These are phyloP conservation scores for Metschnikowia corniflorae DNA, from an alignment of 805 yeast species.

Conservation along the genomic window DNA sequence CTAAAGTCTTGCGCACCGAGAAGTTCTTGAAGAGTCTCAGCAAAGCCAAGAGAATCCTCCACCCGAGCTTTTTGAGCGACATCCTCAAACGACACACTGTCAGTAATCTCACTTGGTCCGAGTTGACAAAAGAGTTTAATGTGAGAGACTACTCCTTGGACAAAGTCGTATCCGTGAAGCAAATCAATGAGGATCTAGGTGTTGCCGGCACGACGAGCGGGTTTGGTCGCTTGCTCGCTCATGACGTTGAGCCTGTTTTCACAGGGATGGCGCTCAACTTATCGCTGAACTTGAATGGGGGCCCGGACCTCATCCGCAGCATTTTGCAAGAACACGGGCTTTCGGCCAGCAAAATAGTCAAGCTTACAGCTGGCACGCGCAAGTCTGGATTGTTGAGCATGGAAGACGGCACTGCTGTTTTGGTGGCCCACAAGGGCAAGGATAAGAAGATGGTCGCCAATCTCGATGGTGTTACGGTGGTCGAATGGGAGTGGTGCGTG, in stretches of 20 bases:
- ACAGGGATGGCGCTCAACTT: conserved; percentile 48
- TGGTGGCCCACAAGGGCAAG: conserved; percentile 34
- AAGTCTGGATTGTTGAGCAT: conserved; percentile 16
- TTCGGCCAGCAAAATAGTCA: conserved; percentile 22
- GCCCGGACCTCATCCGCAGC: conserved; percentile 49
- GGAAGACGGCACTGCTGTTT: conserved; percentile 17
- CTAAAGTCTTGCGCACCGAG: conserved; percentile 78
- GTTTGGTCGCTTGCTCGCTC: conserved; percentile 10
- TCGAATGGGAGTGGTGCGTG: conserved; percentile 68
- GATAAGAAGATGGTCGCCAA: conserved; percentile 22
- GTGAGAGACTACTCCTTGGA: conserved; percentile 34
- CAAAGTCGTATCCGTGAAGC: conserved; percentile 27
- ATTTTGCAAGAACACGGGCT: conserved; percentile 63
- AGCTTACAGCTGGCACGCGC: conserved; percentile 17
- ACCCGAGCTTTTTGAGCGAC: conserved; percentile 44
- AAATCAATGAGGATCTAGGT: conserved; percentile 32
- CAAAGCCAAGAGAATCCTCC: conserved; percentile 48
- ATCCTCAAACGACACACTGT: conserved; percentile 32
- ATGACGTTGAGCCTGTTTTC: conserved; percentile 35
- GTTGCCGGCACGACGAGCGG: conserved; percentile 12
- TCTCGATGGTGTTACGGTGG: conserved; percentile 28
- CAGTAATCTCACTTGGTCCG: conserved; percentile 11
- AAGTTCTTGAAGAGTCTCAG: conserved; percentile 76
- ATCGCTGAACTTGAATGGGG: conserved; percentile 58
- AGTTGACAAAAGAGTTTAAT: conserved; percentile 20